A percentile compares a stretch with the other conserved stretches of the same genome.
Conservation (phyloP, 2,329 filamentous ascomycete species). For the Scopulariopsis brevicaulis region DNA sequence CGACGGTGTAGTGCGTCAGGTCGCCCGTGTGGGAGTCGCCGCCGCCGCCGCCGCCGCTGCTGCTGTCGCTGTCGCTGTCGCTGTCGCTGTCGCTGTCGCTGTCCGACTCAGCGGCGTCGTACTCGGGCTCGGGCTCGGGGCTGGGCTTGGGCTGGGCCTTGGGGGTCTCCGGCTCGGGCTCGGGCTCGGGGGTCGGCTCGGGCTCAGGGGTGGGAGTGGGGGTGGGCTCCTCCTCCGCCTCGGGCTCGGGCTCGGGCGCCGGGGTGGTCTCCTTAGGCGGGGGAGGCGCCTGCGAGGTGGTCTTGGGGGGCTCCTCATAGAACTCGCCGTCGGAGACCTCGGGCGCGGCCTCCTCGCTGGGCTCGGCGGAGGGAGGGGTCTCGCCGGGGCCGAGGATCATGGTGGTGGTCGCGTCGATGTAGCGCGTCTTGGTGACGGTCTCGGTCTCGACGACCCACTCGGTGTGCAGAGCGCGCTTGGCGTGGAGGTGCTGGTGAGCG, state of each 20-base stretch:
- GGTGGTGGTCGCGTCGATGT: constrained; percentile 22
- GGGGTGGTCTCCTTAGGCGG: constrained; percentile 6
- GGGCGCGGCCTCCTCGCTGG: constrained; percentile 8
- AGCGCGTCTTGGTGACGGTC: constrained; percentile 35
- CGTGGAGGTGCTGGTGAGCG: not conserved
- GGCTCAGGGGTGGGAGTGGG: constrained; percentile 8
- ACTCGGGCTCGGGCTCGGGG: constrained; percentile 7
- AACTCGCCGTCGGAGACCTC: constrained; percentile 14
- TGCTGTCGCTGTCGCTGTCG: not conserved
- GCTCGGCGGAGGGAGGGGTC: constrained; percentile 10
- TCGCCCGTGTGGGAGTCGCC: constrained; percentile 41
- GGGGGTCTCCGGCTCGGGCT: constrained; percentile 5
- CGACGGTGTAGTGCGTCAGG: constrained; percentile 64
- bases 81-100: not conserved
- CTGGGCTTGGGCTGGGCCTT: constrained; percentile 5
- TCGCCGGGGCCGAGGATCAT: constrained; percentile 11
- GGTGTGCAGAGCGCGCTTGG: constrained; percentile 11
- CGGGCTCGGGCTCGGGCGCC: constrained; percentile 8
- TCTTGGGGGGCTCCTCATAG: constrained; percentile 1
- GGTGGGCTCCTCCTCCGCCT: constrained; percentile 6
- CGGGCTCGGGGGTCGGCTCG: constrained; percentile 6
- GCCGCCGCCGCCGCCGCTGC: constrained; percentile 10
- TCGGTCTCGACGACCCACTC: constrained; percentile 21
- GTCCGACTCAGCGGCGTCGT: not conserved
- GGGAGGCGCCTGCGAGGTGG: not conserved